A percentile compares a stretch with the other conserved stretches of the same genome.
Conservation (phyloP, 345 rosid genomes). For the Crucihimalaya himalaica region DNA sequence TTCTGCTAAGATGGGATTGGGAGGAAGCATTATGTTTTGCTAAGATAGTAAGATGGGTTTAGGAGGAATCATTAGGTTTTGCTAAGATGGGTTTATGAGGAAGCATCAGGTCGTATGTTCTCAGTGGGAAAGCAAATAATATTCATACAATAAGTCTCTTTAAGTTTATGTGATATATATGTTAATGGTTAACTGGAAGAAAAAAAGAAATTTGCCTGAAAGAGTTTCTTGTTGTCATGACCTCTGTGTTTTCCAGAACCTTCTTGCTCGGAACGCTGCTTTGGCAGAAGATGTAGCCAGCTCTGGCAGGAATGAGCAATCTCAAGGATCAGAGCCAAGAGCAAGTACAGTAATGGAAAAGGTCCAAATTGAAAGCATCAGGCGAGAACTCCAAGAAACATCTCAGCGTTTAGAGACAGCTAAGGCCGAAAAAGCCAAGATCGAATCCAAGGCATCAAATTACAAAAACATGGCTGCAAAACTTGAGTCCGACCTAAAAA, state of each 20-base stretch:
- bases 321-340: constrained; percentile 57
- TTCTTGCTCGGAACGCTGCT: constrained; percentile 80
- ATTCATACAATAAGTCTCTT: neutral
- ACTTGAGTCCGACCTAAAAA: constrained; percentile 78
- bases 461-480: constrained; percentile 74
- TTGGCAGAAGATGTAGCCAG: constrained; percentile 86
- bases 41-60: neutral
- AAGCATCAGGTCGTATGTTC: neutral
- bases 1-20: neutral
- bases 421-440: constrained; percentile 66
- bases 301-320: constrained; percentile 57
- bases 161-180: neutral
- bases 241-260: constrained; percentile 51
- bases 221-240: constrained; percentile 3
- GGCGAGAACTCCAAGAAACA: constrained; percentile 84
- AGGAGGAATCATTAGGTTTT: neutral
- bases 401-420: constrained; percentile 70
- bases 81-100: neutral
- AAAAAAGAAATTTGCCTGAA: neutral
- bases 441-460: constrained; percentile 66
- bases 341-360: constrained; percentile 58
- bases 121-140: neutral
- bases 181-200: neutral
- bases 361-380: constrained; percentile 68
- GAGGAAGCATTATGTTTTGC: neutral